Evolutionary conservation across 1,139 yeast genomes (phyloP), one percentile per base, ranked within the genome.

Genomic region (Taphrina communis): DNA sequence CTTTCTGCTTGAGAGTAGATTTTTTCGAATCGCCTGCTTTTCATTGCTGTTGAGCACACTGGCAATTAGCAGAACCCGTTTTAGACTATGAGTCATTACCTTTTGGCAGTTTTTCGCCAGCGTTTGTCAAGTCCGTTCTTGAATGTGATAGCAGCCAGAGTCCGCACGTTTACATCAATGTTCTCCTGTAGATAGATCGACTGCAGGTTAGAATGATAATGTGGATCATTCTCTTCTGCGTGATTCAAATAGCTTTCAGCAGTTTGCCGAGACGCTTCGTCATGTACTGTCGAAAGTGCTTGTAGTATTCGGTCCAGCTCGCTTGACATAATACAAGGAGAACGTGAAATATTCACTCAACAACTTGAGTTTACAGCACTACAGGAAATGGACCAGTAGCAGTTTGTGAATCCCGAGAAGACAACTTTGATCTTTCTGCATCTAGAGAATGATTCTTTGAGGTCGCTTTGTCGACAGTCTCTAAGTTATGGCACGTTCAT

Each of bases 81-180:
- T 14, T 44, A 19, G n/a, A 11, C 3, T 3, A 44, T 7, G 48
- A 44, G n/a, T 57, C 73, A 14, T 36, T 60, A 73, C 76, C 76
- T 74, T 51, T 77, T 79, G 39, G 90, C 82, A 0, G 91, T 82
- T 0, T 87, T 80, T 70, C 97, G 81, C 98, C 98, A 93, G 75
- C 86, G 86, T 74, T 84, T 86, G 42, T 90, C 96, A 35, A 90
- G 81, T 0, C 96, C 96, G 77, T 93, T 94, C 75, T 94, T 94
- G 77, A 94, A 86, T 73, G 89, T 89, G 57, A 94, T 93, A 3
- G 91, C 83, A 0, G 97, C 93, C 55, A 93, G 80, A 96, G 97
- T 91, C 75, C 98, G 81, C 8, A 86, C 81, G 71, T 88, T 90
- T 39, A 88, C 78, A 0, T 90, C 84, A 17, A 85, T 74, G 6